These are phyloP conservation scores for Drechslerella stenobrocha DNA, from an alignment of 2,329 filamentous ascomycete genomes.

Conservation along the genomic window DNA sequence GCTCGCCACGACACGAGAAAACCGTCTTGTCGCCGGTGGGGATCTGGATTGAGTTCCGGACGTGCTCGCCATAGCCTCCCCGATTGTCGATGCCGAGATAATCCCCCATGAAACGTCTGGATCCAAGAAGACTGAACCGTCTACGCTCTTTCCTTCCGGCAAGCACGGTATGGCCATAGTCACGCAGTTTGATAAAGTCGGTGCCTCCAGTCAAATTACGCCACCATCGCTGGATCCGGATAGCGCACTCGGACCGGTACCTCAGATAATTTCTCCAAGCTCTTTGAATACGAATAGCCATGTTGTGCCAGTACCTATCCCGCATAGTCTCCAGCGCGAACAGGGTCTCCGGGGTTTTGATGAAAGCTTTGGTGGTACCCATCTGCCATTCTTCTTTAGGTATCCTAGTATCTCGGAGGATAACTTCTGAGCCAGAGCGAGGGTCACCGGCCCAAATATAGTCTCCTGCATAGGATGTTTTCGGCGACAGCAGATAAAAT, in stretches of 20 bases:
- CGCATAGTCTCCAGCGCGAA: slow-evolving; percentile 98
- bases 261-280: slow-evolving; percentile 94
- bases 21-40: slow-evolving; percentile 79
- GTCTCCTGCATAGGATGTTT: slow-evolving; percentile 78
- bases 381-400: slow-evolving; percentile 86
- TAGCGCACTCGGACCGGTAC: slow-evolving; percentile 94
- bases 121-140: slow-evolving; percentile 74
- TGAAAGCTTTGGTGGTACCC: slow-evolving; percentile 98
- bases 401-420: slow-evolving; percentile 77
- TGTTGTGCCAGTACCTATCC: slow-evolving; percentile 89
- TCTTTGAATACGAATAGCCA: slow-evolving; percentile 81
- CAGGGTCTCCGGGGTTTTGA: slow-evolving; percentile 92
- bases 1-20: slow-evolving; percentile 88
- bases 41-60: slow-evolving; percentile 73
- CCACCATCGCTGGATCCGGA: slow-evolving; percentile 88
- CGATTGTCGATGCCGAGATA: slow-evolving; percentile 73
- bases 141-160: slow-evolving; percentile 80
- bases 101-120: slow-evolving; percentile 78
- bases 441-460: slow-evolving; percentile 63
- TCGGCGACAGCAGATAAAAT: slow-evolving; percentile 92
- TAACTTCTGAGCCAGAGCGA: slow-evolving; percentile 90
- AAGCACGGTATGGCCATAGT: slow-evolving; percentile 81
- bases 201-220: slow-evolving; percentile 87
- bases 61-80: slow-evolving; percentile 92
- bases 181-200: slow-evolving; percentile 83